Percentiles rank a stretch among this genome's conserved stretches.
Evolutionary conservation across 495 filamentous ascomycete genomes (phyloP).

Genomic region (Hypoxylon crocopeplum): DNA sequence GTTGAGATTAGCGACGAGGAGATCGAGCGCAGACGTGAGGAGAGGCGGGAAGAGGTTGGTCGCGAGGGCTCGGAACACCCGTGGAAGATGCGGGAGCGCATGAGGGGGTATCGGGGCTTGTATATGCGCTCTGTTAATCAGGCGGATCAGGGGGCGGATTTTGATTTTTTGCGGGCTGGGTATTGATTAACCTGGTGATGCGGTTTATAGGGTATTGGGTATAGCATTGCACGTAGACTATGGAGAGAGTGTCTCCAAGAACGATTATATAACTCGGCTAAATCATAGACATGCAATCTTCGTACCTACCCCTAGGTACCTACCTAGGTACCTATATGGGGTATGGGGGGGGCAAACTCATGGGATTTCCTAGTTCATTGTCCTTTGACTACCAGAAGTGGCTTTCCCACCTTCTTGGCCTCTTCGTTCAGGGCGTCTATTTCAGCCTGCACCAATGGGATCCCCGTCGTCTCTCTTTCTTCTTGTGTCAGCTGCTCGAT

Average conservation of each 20-base stretch:
- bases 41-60: slow-evolving; percentile 38
- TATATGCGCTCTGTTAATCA: slow-evolving; percentile 71
- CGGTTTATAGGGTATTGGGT: no score
- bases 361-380: no score
- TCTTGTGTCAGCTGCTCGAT: slow-evolving; percentile 70
- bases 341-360: no score
- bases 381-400: slow-evolving; percentile 20
- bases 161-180: slow-evolving; percentile 66
- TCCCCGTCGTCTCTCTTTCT: slow-evolving; percentile 62
- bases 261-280: no score
- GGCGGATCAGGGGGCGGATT: slow-evolving; percentile 69
- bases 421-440: slow-evolving; percentile 71
- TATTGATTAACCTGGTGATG: no score
- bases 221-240: no score
- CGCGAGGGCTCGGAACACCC: slow-evolving; percentile 25
- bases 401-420: slow-evolving; percentile 60
- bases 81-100: slow-evolving; percentile 46
- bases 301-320: no score
- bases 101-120: slow-evolving; percentile 68
- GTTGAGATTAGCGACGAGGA: slow-evolving; percentile 58
- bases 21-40: slow-evolving; percentile 48
- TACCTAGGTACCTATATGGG: no score
- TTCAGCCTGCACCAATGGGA: slow-evolving; percentile 70
- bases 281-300: no score
- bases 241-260: no score